phyloP scores from a whole-genome alignment of 2,329 filamentous ascomycete genomes.

The Hortaea sp. region DNA sequence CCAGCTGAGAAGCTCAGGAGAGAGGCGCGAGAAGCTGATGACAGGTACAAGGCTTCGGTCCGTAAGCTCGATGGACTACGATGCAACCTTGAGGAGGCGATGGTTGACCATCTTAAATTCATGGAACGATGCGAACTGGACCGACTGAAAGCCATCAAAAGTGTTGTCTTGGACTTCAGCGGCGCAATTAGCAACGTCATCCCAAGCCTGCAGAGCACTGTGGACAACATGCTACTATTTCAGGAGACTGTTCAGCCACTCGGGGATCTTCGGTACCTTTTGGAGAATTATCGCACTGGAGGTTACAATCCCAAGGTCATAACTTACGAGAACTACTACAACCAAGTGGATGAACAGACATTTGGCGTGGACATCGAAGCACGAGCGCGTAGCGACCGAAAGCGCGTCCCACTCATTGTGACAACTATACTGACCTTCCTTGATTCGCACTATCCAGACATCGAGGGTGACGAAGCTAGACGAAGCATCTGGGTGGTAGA shows the following conservation, averaged over 20 bases:
- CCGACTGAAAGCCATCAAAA: slow-evolving; percentile 94
- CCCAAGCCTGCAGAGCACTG: slow-evolving; percentile 84
- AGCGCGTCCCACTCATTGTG: slow-evolving; percentile 84
- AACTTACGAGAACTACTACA: slow-evolving; percentile 98
- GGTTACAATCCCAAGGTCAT: slow-evolving; percentile 83
- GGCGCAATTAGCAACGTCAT: slow-evolving; percentile 97
- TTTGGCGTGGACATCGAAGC: slow-evolving; percentile 98
- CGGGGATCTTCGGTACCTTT: slow-evolving; percentile 80
- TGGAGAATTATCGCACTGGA: slow-evolving; percentile 95
- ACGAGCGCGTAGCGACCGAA: slow-evolving; percentile 82
- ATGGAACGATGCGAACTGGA: slow-evolving; percentile 96
- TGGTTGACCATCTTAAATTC: slow-evolving; percentile 85
- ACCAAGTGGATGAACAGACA: slow-evolving; percentile 92
- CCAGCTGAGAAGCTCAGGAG: slow-evolving; percentile 74
- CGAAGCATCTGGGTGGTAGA: slow-evolving; percentile 91
- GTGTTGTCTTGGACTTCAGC: slow-evolving; percentile 93
- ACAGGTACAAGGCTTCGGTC: slow-evolving; percentile 82
- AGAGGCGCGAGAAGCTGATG: slow-evolving; percentile 82
- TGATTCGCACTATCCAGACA: slow-evolving; percentile 92
- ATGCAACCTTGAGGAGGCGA: slow-evolving; percentile 91
- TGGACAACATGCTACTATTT: slow-evolving; percentile 98
- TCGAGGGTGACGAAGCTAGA: slow-evolving; percentile 90
- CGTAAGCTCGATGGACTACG: slow-evolving; percentile 80
- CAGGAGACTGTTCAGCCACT: slow-evolving; percentile 96
- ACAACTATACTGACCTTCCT: slow-evolving; percentile 91